Conservation (phyloP, 1,284 basidiomycete species). For the Ustilago nuda region DNA sequence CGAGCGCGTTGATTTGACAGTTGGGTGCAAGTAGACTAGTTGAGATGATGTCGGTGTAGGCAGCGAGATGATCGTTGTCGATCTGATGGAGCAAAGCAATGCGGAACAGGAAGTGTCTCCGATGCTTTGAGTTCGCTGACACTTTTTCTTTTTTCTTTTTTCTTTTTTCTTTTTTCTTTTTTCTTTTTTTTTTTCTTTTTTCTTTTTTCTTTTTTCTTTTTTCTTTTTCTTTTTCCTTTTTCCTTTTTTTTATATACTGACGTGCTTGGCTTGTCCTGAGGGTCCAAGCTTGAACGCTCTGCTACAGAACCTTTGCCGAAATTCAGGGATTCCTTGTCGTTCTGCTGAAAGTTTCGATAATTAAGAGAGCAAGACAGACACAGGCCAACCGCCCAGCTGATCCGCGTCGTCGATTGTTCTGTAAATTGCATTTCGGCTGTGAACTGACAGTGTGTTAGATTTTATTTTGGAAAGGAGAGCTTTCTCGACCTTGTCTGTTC, state of each 20-base stretch:
- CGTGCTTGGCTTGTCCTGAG: neutral
- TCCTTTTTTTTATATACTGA: neutral
- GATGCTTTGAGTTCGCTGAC: neutral
- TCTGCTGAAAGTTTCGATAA: constrained; percentile 11
- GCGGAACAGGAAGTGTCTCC: constrained; percentile 4
- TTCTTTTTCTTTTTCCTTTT: no score
- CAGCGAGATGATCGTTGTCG: neutral
- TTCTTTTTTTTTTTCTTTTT: no score
- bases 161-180: no score
- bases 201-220: no score
- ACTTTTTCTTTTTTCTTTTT: neutral
- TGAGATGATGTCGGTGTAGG: constrained; percentile 1
- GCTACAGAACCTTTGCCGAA: neutral
- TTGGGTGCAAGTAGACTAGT: neutral
- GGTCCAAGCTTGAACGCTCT: constrained; percentile 6
- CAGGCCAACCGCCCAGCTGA: neutral
- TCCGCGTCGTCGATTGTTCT: constrained; percentile 2
- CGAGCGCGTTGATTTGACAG: no score
- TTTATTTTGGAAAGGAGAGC: neutral
- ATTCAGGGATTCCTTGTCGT: neutral
- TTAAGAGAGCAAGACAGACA: neutral
- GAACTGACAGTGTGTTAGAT: neutral
- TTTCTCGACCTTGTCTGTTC: no score
- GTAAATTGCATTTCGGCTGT: constrained; percentile 9
- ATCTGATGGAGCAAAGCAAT: neutral